Evolutionary conservation across 441 rosid species (phyloP).

Genomic region (Macaranga tanarius): DNA sequence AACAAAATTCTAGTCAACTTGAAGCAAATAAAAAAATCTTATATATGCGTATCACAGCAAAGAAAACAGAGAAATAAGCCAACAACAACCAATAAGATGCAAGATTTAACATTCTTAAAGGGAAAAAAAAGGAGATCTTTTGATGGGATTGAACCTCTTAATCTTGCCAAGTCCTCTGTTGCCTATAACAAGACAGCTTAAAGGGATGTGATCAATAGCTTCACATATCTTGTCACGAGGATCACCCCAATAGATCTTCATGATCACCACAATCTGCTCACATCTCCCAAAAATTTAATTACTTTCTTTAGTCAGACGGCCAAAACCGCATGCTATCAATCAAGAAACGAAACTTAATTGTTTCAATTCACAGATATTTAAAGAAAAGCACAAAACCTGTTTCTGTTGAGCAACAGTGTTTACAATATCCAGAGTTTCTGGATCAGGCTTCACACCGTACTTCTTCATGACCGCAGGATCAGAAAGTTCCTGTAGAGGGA

Average conservation of each 20-base stretch:
- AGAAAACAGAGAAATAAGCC: neutral
- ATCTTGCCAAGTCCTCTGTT: slow-evolving; percentile 90
- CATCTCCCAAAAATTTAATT: slow-evolving; percentile 1
- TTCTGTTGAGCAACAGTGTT: slow-evolving; percentile 57
- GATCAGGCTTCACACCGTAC: slow-evolving; percentile 70
- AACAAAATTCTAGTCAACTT: neutral
- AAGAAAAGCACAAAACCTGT: slow-evolving; percentile 32
- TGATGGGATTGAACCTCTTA: slow-evolving; percentile 50
- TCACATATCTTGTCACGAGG: slow-evolving; percentile 85
- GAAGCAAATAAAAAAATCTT: neutral
- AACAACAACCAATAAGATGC: neutral
- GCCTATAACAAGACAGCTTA: slow-evolving; percentile 73
- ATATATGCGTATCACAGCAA: neutral
- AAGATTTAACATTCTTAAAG: slow-evolving; percentile 1
- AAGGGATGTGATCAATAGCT: slow-evolving; percentile 74
- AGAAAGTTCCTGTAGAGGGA: slow-evolving; percentile 64
- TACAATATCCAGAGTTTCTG: slow-evolving; percentile 65
- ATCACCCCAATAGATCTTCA: slow-evolving; percentile 93
- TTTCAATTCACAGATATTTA: slow-evolving; percentile 1
- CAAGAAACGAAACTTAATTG: neutral
- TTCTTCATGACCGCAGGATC: slow-evolving; percentile 66
- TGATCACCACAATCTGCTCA: slow-evolving; percentile 56
- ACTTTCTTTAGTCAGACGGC: neutral
- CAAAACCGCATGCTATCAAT: neutral
- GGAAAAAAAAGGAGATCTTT: neutral